phyloP scores from a whole-genome alignment of 1,284 basidiomycete genomes.

The Rhodotorula mucilaginosa region DNA sequence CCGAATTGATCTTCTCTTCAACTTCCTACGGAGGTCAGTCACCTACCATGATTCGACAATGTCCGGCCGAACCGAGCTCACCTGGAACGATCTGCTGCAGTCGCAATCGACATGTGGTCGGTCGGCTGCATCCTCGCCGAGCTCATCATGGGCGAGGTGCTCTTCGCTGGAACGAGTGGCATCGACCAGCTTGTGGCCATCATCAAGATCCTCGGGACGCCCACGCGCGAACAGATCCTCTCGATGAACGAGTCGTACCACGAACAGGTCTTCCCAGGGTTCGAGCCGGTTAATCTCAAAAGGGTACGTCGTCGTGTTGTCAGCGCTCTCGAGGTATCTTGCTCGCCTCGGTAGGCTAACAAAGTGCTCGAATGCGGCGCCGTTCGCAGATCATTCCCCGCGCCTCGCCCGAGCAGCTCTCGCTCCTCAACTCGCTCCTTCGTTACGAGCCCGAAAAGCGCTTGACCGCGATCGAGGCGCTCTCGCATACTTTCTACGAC shows the following conservation, averaged over 20 bases:
- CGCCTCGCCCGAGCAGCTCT: conserved; percentile 90
- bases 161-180: conserved; percentile 91
- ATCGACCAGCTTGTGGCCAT: conserved; percentile 99
- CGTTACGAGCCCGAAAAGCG: conserved; percentile 95
- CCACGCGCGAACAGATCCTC: conserved; percentile 92
- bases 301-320: conserved; percentile 58
- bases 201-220: conserved; percentile 98
- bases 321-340: background rate
- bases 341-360: too few species aligned
- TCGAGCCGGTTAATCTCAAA: conserved; percentile 59
- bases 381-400: conserved; percentile 73
- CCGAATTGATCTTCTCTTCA: conserved; percentile 97
- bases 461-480: conserved; percentile 76
- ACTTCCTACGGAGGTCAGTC: conserved; percentile 86
- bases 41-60: too few species aligned
- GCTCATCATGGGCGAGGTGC: conserved; percentile 93
- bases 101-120: conserved; percentile 81
- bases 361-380: too few species aligned
- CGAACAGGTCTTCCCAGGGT: conserved; percentile 99
- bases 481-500: conserved; percentile 93
- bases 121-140: conserved; percentile 99
- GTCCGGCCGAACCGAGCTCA: too few species aligned
- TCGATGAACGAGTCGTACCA: conserved; percentile 99
- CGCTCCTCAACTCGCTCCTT: conserved; percentile 84
- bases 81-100: background rate